These are phyloP conservation scores for Alternaria metachromatica DNA, from an alignment of 2,329 filamentous ascomycete species.

Conservation along the genomic window DNA sequence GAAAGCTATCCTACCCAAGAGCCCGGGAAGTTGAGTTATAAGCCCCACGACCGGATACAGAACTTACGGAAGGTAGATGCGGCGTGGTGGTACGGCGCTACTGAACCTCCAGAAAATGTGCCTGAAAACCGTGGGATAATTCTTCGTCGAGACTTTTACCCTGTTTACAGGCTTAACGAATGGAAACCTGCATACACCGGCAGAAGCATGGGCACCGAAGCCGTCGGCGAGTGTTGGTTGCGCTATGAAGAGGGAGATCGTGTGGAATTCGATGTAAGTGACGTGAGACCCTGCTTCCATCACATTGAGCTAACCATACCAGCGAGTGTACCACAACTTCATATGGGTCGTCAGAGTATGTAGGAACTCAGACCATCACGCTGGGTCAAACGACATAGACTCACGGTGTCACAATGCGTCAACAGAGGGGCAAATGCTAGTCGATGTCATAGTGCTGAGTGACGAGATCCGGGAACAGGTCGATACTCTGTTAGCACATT, in stretches of 20 bases:
- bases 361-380: not conserved
- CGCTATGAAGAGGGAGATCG: not conserved
- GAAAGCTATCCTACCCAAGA: not conserved
- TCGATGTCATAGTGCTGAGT: not conserved
- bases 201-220: not conserved
- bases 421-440: not conserved
- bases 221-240: not conserved
- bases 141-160: not conserved
- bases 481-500: not conserved
- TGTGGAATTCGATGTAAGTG: not conserved
- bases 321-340: not conserved
- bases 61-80: not conserved
- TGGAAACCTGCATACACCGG: not conserved
- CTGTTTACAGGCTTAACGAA: not conserved
- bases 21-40: not conserved
- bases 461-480: not conserved
- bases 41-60: not conserved
- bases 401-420: not conserved
- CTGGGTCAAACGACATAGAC: not conserved
- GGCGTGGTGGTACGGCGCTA: not conserved
- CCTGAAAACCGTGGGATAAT: not conserved
- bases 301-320: not conserved
- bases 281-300: not conserved
- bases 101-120: not conserved
- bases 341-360: not conserved